Base-by-base conservation (phyloP, 495 filamentous ascomycete genomes). In the Parathielavia appendiculata region DNA sequence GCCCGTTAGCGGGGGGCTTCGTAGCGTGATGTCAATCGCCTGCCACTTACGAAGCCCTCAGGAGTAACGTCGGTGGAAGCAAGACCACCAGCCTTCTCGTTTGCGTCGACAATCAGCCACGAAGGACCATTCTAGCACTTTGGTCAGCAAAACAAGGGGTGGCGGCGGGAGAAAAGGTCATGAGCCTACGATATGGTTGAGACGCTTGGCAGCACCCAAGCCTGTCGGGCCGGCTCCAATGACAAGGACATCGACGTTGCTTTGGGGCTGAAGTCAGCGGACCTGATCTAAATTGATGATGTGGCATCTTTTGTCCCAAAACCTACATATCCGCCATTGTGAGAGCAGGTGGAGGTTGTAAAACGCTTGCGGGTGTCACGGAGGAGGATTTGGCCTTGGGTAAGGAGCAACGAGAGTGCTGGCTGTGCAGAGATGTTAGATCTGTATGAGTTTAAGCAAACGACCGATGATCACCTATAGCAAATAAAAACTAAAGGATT, bases 201-300 rank as follows among this genome's bases (percentile, higher is more conserved):
- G 83, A 67, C 93, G 88, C 81, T 99, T 99, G 54, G 92, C 93
- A 68, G 93, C 93, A 78, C 93, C 93, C 64, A 97, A 81, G 65
- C 93, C 93, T 65, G 93, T 97, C 57, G 93, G 93, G 65, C 93
- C 93, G 75, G 93, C 93, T 65, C 93, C 93, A 81, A 99, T 97
- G 76, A 99, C 86, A 66, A 99, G 89, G 64, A 99, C 86, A 76
- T 99, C 95, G 71, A 99, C 91, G 60, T 88, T 85, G 72, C 91
- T 96, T 47, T 9, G 34, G 1, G 19, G 36, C 36, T 2, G 10
- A 14, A 19, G 48, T 49, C 26, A 50, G 51, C 30, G 43, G 51
- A 20, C 39, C 17, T 2, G 38, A 20, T n/a, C 23, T 39, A 13
- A 17, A 8, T 26, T 41, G 41, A 19, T 14, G 23, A 23, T 1